Evolutionary conservation across 1,284 basidiomycete genomes (phyloP).

Genomic region (Naganishia sp.): DNA sequence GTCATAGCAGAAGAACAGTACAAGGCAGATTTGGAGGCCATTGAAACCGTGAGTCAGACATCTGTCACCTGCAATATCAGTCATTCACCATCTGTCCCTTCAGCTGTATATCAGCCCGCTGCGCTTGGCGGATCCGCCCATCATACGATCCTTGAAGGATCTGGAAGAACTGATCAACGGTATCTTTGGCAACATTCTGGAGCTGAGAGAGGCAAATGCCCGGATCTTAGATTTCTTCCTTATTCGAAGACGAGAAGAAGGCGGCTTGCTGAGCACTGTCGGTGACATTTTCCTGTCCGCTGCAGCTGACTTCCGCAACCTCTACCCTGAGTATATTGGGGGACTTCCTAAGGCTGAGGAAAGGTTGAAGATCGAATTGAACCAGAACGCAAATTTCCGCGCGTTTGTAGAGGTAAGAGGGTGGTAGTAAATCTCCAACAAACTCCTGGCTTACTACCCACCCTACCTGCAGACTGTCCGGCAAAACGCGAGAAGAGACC

Average conservation of each 20-base stretch:
- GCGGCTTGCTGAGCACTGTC: constrained; percentile 77
- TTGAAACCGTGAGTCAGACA: constrained; percentile 64
- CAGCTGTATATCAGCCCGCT: constrained; percentile 79
- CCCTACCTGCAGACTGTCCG: constrained; percentile 60
- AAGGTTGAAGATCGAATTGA: constrained; percentile 78
- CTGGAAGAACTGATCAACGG: constrained; percentile 80
- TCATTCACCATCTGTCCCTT: not conserved
- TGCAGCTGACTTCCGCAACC: constrained; percentile 80
- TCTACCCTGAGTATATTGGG: constrained; percentile 83
- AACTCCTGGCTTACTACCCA: not conserved
- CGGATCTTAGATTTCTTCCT: constrained; percentile 80
- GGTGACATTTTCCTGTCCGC: constrained; percentile 89
- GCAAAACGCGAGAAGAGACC: constrained; percentile 55
- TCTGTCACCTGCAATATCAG: not conserved
- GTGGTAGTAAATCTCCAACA: not conserved
- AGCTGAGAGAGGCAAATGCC: constrained; percentile 78
- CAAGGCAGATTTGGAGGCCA: constrained; percentile 78
- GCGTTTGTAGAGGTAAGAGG: constrained; percentile 76
- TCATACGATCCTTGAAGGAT: constrained; percentile 63
- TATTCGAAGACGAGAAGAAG: constrained; percentile 81
- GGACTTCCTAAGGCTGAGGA: constrained; percentile 83
- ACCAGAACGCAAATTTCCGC: constrained; percentile 77
- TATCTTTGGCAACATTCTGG: constrained; percentile 83
- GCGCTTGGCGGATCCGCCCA: constrained; percentile 66
- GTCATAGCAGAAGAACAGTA: constrained; percentile 90